Conservation (phyloP, 371 early-diverging fungal genomes). For the Rhizopus stolonifer region DNA sequence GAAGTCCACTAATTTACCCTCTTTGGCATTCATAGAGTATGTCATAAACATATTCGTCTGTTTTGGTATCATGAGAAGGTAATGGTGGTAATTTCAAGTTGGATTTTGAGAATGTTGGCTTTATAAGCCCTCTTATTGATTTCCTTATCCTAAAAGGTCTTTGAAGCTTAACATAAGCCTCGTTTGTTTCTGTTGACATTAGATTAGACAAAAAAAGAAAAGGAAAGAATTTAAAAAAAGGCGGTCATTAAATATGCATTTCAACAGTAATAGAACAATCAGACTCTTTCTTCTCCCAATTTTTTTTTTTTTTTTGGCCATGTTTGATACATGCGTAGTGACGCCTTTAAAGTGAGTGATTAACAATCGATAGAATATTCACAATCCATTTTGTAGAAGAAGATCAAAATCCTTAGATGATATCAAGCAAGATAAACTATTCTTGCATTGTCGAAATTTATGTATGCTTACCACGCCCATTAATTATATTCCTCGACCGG, state of each 20-base stretch:
- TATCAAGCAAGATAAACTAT: conserved; percentile 16
- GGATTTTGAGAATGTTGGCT: conserved; percentile 18
- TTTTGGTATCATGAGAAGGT: conserved; percentile 25
- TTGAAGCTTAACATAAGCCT: conserved; percentile 10
- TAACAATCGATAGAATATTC: too few relatives aligned
- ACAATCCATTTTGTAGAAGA: conserved; percentile 19
- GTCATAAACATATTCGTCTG: conserved; percentile 46
- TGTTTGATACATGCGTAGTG: not conserved
- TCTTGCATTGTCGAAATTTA: conserved; percentile 7
- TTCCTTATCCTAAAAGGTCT: conserved; percentile 32
- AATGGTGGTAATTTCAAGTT: conserved; percentile 33
- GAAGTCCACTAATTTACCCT: conserved; percentile 33
- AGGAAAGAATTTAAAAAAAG: conserved; percentile 2
- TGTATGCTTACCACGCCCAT: conserved; percentile 21
- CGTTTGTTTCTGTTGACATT: not conserved
- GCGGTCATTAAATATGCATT: not conserved
- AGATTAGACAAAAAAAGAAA: conserved; percentile 6
- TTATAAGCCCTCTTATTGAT: conserved; percentile 37
- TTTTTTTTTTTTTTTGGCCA: conserved; percentile 2
- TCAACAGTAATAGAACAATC: too few relatives aligned
- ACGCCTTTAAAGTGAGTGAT: conserved; percentile 9
- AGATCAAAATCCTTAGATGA: conserved; percentile 45
- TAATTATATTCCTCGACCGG: conserved; percentile 5
- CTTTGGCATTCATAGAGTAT: conserved; percentile 55
- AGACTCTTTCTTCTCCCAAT: too few relatives aligned